Percentiles rank a stretch among this genome's conserved stretches.
Evolutionary conservation across 1,139 yeast genomes (phyloP).

Genomic region (Candida sp.): DNA sequence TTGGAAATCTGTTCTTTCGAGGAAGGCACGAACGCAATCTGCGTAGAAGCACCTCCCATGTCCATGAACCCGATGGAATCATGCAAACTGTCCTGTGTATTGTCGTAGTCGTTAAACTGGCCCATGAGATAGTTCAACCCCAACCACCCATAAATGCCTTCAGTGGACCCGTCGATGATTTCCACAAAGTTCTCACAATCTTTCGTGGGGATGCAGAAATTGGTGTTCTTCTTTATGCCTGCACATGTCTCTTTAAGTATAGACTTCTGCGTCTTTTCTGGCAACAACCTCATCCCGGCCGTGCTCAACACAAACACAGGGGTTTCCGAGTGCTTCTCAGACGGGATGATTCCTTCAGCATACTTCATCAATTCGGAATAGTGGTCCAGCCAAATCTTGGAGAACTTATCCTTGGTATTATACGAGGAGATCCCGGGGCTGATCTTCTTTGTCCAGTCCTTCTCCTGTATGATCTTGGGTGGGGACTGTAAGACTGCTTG

Average conservation of each 20-base stretch:
- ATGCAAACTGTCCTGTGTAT: constrained; percentile 29
- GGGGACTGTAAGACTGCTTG: constrained; percentile 48
- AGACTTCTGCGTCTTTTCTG: constrained; percentile 45
- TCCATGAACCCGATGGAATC: constrained; percentile 84
- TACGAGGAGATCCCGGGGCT: constrained; percentile 73
- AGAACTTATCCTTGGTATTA: constrained; percentile 34
- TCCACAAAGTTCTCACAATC: constrained; percentile 66
- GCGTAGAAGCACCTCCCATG: constrained; percentile 92
- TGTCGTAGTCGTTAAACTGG: constrained; percentile 50
- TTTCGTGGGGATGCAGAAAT: constrained; percentile 41
- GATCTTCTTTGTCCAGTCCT: constrained; percentile 64
- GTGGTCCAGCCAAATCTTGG: constrained; percentile 63
- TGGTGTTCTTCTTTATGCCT: constrained; percentile 48
- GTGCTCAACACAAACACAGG: constrained; percentile 80
- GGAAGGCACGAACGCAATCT: constrained; percentile 78
- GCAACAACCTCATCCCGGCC: constrained; percentile 80
- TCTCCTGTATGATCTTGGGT: constrained; percentile 63
- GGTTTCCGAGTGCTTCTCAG: constrained; percentile 53
- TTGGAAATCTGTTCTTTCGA: constrained; percentile 50
- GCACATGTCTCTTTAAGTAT: constrained; percentile 58
- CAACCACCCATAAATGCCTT: constrained; percentile 84
- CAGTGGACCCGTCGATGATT: constrained; percentile 80
- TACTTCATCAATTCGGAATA: constrained; percentile 56
- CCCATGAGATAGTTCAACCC: constrained; percentile 72
- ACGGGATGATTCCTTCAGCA: constrained; percentile 65